Evolutionary conservation across 805 yeast genomes (phyloP).

Genomic region (Metschnikowia proteae): DNA sequence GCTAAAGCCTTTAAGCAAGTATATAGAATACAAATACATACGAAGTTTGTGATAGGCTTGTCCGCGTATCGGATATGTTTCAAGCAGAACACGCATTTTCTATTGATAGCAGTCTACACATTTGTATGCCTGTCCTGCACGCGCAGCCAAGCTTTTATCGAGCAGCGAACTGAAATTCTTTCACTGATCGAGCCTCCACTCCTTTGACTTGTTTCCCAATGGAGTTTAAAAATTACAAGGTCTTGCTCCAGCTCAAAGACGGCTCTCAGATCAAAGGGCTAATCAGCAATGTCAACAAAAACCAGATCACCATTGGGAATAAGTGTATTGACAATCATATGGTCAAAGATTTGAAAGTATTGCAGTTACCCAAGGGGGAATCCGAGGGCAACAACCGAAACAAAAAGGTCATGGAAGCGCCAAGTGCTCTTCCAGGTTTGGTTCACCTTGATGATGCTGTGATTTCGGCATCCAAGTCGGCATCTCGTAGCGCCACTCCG

Average conservation of each 20-base stretch:
- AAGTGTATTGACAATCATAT: conserved; percentile 29
- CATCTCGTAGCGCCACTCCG: conserved; percentile 15
- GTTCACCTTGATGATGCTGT: conserved; percentile 28
- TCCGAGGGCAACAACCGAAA: conserved; percentile 16
- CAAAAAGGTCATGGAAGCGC: conserved; percentile 6
- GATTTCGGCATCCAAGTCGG: conserved; percentile 16
- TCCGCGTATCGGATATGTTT: no score
- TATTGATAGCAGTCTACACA: not conserved
- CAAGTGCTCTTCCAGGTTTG: not conserved
- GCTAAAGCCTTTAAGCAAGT: not conserved
- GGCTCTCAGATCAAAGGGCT: conserved; percentile 34
- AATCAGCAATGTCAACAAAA: conserved; percentile 31
- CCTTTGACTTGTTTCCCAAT: not conserved
- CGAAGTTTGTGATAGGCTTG: no score
- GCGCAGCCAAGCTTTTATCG: not conserved
- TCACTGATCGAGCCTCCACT: not conserved
- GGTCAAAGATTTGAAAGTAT: conserved; percentile 54
- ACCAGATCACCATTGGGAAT: conserved; percentile 25
- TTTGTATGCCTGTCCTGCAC: not conserved
- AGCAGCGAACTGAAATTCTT: conserved; percentile 5
- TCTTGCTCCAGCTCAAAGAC: conserved; percentile 35
- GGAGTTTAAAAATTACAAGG: conserved; percentile 42
- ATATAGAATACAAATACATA: not conserved
- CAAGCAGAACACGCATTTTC: no score
- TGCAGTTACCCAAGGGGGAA: conserved; percentile 46